Base-by-base conservation (phyloP, 768 basidiomycete species). In the Auricularia sp. region DNA sequence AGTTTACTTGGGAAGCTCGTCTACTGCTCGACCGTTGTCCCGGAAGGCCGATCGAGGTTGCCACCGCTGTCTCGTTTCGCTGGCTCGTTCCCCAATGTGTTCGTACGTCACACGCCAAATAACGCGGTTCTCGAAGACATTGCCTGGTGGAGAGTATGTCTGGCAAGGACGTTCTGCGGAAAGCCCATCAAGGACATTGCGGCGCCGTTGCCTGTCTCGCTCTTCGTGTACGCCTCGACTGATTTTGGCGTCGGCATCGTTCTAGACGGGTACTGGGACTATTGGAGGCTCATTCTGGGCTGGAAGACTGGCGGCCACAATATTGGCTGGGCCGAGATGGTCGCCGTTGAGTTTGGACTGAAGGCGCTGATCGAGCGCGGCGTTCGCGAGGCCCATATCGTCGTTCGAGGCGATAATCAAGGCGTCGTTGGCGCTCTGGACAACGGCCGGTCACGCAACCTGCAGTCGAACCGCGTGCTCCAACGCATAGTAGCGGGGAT, bases 291-390 rank as follows among this genome's bases (percentile, higher is more conserved):
- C 18, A 70, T 64, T 16, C 51, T 65, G 0, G 75, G 76, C 6
- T 77, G 77, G 75, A 67, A 69, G 16, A 37, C 56, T 3, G 63
- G 71, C 0, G 71, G 72, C 4, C 51, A 75, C 6, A 69, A 76
- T 63, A 81, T 79, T n/a, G 75, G 75, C 4, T 82, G 81, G 80
- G 77, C 76, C 0, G 81, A 81, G 69, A 76, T 80, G 71, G 74
- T 78, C 0, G 80, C 79, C 0, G 72, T 80, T 1, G 80, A 81
- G 63, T 69, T 82, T 1, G 80, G 77, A 0, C 36, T 81, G 0
- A 71, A 71, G 0, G 71, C 75, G 1, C 51, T 77, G 5, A 68
- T 78, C 3, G 66, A 74, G 0, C 61, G 71, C 0, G 71, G 72
- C 1, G 67, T 70, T 37, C 61, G 39, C 0, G 65, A 72, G 4